Evolutionary conservation across 2,329 filamentous ascomycete genomes (phyloP).

Genomic region (Exophiala oligosperma): DNA sequence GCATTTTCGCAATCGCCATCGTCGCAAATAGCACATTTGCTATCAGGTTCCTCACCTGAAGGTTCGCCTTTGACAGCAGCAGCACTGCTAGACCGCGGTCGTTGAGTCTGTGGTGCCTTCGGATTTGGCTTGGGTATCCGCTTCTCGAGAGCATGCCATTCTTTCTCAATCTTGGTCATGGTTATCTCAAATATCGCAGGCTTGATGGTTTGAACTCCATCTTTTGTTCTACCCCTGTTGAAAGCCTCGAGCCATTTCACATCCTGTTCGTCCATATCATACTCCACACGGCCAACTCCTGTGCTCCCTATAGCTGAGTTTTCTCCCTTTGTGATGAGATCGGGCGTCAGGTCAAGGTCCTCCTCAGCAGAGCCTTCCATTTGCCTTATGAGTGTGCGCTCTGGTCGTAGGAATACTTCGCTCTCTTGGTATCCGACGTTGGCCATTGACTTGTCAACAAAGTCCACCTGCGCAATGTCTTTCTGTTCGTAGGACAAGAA

Average conservation of each 20-base stretch:
- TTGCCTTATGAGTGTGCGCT: conserved; percentile 66
- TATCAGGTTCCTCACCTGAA: conserved; percentile 88
- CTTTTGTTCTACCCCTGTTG: conserved; percentile 72
- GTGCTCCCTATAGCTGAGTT: conserved; percentile 50
- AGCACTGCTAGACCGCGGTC: conserved; percentile 88
- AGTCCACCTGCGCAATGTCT: conserved; percentile 79
- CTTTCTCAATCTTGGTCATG: conserved; percentile 98
- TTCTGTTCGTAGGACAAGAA: conserved; percentile 69
- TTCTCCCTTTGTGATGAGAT: conserved; percentile 61
- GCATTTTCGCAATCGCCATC: conserved; percentile 99
- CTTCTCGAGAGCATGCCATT: conserved; percentile 96
- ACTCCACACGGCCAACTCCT: conserved; percentile 81
- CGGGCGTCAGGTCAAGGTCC: conserved; percentile 58
- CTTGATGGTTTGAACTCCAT: conserved; percentile 78
- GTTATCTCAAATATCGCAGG: conserved; percentile 96
- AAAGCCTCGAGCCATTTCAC: conserved; percentile 90
- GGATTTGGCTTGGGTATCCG: conserved; percentile 95
- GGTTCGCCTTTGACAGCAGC: conserved; percentile 94
- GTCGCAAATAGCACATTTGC: conserved; percentile 95
- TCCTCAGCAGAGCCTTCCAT: conserved; percentile 64
- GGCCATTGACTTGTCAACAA: conserved; percentile 95
- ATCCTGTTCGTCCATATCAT: conserved; percentile 99
- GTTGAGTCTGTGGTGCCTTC: conserved; percentile 90
- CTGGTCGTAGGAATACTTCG: conserved; percentile 79
- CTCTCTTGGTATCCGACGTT: conserved; percentile 95